Percentiles rank a stretch among this genome's conserved stretches.
Evolutionary conservation across 495 filamentous ascomycete species (phyloP).

Genomic region (Penicillium cosmopolitanum): DNA sequence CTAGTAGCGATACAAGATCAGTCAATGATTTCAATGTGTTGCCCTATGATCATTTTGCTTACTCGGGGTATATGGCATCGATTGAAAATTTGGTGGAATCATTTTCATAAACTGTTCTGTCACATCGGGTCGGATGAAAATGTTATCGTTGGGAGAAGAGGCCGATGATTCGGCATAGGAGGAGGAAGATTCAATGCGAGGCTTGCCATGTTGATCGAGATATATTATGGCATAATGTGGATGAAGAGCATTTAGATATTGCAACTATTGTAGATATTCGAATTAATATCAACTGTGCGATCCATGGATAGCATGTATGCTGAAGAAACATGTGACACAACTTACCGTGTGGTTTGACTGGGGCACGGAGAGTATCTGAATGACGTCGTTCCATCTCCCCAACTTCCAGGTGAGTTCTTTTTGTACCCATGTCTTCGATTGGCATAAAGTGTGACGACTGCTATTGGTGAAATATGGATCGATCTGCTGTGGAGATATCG

Average conservation of each 20-base stretch:
- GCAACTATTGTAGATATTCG: conserved; percentile 12
- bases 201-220: conserved; percentile 43
- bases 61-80: conserved; percentile 6
- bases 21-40: neutral
- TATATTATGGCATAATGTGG: conserved; percentile 47
- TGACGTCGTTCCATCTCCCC: conserved; percentile 31
- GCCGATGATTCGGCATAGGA: conserved; percentile 1
- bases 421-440: conserved; percentile 22
- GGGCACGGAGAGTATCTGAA: conserved; percentile 25
- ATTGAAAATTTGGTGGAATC: conserved; percentile 24
- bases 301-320: neutral
- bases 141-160: conserved; percentile 26
- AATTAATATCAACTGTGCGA: neutral
- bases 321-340: conserved; percentile 10
- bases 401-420: conserved; percentile 12
- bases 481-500: neutral
- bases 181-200: conserved; percentile 35
- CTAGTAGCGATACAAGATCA: conserved; percentile 6
- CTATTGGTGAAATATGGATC: neutral
- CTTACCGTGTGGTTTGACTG: conserved; percentile 23
- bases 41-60: neutral
- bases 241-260: conserved; percentile 30
- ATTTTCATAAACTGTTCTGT: conserved; percentile 42
- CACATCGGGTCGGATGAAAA: conserved; percentile 45
- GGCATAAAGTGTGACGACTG: neutral